Conservation (phyloP, 768 basidiomycete genomes). For the Pulveroboletus sp. region DNA sequence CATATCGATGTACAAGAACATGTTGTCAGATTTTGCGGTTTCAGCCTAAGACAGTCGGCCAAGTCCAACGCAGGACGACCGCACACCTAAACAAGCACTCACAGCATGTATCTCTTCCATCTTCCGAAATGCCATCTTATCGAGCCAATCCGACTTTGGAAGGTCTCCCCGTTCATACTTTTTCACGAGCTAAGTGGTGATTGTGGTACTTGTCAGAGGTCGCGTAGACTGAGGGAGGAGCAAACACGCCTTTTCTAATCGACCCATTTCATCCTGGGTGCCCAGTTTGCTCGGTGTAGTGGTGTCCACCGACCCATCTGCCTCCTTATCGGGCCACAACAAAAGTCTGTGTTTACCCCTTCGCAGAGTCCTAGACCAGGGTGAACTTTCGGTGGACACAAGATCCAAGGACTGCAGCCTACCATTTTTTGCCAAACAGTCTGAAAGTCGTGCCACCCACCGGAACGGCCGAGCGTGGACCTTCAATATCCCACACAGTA, state of each 20-base stretch:
- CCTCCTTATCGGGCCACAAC: constrained; percentile 79
- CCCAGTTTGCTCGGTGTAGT: constrained; percentile 85
- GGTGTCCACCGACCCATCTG: constrained; percentile 78
- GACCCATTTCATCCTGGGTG: constrained; percentile 86
- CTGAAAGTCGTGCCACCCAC: constrained; percentile 90
- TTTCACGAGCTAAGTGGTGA: constrained; percentile 65
- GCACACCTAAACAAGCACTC: constrained; percentile 21
- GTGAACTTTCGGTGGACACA: not conserved
- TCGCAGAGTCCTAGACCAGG: constrained; percentile 63
- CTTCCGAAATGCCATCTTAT: constrained; percentile 87
- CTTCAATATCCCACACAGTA: constrained; percentile 94
- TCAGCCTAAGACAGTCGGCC: constrained; percentile 58
- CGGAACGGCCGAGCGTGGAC: constrained; percentile 71
- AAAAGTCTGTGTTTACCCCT: constrained; percentile 87
- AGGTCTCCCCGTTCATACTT: constrained; percentile 95
- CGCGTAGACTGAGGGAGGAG: not conserved
- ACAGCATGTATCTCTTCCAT: constrained; percentile 95
- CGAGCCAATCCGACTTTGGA: constrained; percentile 93
- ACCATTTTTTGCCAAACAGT: constrained; percentile 94
- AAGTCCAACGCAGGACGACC: not conserved
- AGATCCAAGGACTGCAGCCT: constrained; percentile 14
- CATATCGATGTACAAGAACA: constrained; percentile 95
- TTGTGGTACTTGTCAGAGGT: not conserved
- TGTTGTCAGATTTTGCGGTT: constrained; percentile 83
- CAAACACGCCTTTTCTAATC: constrained; percentile 75